Conservation (phyloP, 805 yeast genomes). For the Candida loeiensis region DNA sequence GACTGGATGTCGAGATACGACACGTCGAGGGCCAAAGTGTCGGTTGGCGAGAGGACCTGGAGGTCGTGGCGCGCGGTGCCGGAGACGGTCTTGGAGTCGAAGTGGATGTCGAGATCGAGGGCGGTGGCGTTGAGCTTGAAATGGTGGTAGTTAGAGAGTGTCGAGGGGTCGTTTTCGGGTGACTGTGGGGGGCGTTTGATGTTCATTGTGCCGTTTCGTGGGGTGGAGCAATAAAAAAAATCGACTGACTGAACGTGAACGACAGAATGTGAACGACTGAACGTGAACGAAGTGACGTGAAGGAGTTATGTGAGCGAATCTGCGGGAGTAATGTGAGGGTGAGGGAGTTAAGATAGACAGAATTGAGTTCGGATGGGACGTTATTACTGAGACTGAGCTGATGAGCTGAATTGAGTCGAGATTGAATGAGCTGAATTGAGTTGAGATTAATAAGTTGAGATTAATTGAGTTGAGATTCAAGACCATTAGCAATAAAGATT, state of each 20-base stretch:
- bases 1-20: slow-evolving; percentile 20
- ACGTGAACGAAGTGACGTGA: no score
- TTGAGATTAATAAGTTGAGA: neutral
- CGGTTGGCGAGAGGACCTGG: slow-evolving; percentile 3
- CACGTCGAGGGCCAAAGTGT: slow-evolving; percentile 23
- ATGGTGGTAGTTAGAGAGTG: slow-evolving; percentile 42
- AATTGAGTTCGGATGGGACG: neutral
- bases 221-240: neutral
- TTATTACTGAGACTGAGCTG: neutral
- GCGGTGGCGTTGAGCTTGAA: slow-evolving; percentile 19
- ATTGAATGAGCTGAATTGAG: neutral
- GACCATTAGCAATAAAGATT: neutral
- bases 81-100: slow-evolving; percentile 19
- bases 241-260: neutral
- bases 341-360: neutral
- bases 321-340: neutral
- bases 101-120: slow-evolving; percentile 22
- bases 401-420: neutral
- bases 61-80: slow-evolving; percentile 25
- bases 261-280: no score
- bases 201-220: slow-evolving; percentile 8
- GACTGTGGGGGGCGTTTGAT: slow-evolving; percentile 32
- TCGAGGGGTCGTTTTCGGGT: slow-evolving; percentile 70
- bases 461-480: neutral
- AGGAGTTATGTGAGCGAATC: no score